Base-by-base conservation (phyloP, 495 filamentous ascomycete species). In the Penicillium taxi region DNA sequence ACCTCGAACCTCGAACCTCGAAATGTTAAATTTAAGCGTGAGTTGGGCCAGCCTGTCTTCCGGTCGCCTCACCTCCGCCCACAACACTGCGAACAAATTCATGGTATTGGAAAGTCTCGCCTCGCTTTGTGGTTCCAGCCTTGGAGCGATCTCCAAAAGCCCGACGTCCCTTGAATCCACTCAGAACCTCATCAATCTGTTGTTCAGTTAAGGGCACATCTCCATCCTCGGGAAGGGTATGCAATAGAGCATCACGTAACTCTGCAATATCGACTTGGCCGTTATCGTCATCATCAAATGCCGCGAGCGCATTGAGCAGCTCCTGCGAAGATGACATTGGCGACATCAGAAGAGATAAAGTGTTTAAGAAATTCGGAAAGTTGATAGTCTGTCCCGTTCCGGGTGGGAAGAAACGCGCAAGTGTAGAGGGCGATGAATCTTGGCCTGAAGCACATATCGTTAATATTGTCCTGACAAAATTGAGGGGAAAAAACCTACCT, bases 271-370 rank as follows among this genome's bases (percentile, higher is more conserved):
- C 86, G 20, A 96, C 76, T 56, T 94, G 86, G 6, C 93, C 91
- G 50, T 83, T 87, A 56, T 98, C 91, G 45, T 93, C 86, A 44
- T 93, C 84, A 50, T 98, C 91, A 47, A 98, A 98, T 0, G 93
- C 93, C 7, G 84, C 82, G 44, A 98, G 86, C 0, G 93, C 91
- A 5, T 84, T 86, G 2, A 82, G 49, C 0, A 98, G 73, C 43
- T 98, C 91, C 14, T 77, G 69, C 9, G 75, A 75, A 2, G 81
- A 76, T 0, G 82, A 86, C 12, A 96, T 64, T 0, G 77, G 72
- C 1, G 75, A 73, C n/a, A 96, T 64, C 1, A 84, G 69, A 6
- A 70, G 64, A 0, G 86, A 80, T 5, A 96, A 68, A 6, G 77
- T 80, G 45, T 81, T 84, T 11, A 98, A 70, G 53, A 90, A 98